Evolutionary conservation across 345 rosid species (phyloP), one percentile per base, ranked within the genome.

Genomic region (Salix brachista): DNA sequence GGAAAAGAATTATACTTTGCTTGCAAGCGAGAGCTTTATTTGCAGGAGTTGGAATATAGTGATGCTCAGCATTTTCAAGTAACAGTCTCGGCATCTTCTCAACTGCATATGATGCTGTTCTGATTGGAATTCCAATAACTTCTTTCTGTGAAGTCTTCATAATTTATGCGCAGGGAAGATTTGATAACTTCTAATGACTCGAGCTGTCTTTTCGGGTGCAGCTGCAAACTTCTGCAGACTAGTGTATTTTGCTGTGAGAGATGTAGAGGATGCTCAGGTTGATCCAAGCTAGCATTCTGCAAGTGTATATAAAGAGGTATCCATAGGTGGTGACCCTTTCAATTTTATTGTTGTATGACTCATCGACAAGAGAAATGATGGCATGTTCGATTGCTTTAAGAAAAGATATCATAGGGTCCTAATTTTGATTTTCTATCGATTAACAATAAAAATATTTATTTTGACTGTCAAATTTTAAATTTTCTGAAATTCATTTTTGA

Each of bases 81-180:
- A 78, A 75, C 19, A 46, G 67, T 69, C 77, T 83, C 37, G 86
- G 86, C 52, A 72, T 81, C 64, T 78, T 84, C 81, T 81, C 74
- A 71, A 70, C 66, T 76, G 75, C 67, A 64, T 76, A 54, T 50
- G 86, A 30, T 44, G 79, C 39, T 48, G 78, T 69, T 62, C 56
- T 75, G 42, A 79, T 50, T 44, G 84, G 79, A 61, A 73, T 42
- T 26, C 83, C 82, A 69, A 75, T 58, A 36, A 68, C 80, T 65
- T 78, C 85, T 75, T 77, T 70, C 21, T 77, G 70, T 44, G 76
- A 56, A 39, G 52, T 80, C 83, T 80, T 83, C 88, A 85, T 87
- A 18, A 61, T 62, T 46, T 77, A 44, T 71, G 62, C 25, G 23
- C 46, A 17, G 37, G 69, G 69, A 26, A 34, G 39, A 4, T 30